These are phyloP conservation scores for Penicillium oxalicum DNA, from an alignment of 2,329 filamentous ascomycete species.

Conservation along the genomic window DNA sequence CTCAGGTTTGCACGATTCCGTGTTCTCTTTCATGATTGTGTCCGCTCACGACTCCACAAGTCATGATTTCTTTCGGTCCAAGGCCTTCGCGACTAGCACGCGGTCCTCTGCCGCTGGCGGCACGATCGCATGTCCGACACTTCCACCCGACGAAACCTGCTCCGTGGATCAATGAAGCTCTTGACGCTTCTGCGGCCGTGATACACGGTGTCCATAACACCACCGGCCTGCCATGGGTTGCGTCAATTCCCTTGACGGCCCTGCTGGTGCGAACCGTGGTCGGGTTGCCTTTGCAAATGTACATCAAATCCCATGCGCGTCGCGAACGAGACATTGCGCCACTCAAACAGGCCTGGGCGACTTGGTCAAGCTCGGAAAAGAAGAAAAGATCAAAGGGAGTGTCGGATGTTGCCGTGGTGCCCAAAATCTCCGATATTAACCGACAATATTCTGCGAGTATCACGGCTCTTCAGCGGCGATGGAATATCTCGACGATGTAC, in stretches of 20 bases:
- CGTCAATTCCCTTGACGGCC: constrained; percentile 51
- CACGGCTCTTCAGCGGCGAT: constrained; percentile 28
- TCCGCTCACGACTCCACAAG: no score
- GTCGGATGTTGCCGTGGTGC: no score
- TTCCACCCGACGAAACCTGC: constrained; percentile 48
- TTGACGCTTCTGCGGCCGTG: constrained; percentile 42
- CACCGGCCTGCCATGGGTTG: constrained; percentile 49
- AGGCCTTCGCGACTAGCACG: constrained; percentile 2
- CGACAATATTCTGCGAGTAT: background rate
- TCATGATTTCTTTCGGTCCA: constrained; percentile 13
- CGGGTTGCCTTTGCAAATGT: constrained; percentile 45
- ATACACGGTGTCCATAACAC: constrained; percentile 47
- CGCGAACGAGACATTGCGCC: constrained; percentile 42
- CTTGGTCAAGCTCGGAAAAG: background rate
- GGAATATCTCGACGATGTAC: constrained; percentile 31
- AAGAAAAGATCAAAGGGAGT: background rate
- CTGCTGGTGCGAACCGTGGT: constrained; percentile 46
- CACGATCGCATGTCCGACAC: constrained; percentile 32
- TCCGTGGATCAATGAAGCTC: constrained; percentile 39
- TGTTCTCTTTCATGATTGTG: background rate
- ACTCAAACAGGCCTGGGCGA: constrained; percentile 35
- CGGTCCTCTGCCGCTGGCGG: constrained; percentile 1
- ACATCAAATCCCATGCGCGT: constrained; percentile 33
- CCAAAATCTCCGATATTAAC: background rate
- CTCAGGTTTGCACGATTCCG: background rate